Evolutionary conservation across 2,329 filamentous ascomycete genomes (phyloP).

Genomic region (Juglanconis sp.): DNA sequence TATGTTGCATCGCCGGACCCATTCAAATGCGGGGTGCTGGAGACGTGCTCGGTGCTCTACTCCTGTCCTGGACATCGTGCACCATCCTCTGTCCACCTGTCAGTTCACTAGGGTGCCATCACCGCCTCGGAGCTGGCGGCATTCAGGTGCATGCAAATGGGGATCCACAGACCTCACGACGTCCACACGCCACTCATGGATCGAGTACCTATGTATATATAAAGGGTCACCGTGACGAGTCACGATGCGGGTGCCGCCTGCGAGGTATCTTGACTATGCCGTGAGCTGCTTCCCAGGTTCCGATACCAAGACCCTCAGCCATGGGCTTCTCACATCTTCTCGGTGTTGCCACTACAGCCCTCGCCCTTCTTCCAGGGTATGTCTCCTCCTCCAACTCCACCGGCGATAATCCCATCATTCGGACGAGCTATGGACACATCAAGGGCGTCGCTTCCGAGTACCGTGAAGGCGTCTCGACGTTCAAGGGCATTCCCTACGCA

Average conservation of each 20-base stretch:
- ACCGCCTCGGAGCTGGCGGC: neutral
- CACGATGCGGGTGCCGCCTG: too few relatives aligned
- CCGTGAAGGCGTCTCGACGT: neutral
- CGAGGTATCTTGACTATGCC: too few relatives aligned
- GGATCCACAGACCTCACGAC: too few relatives aligned
- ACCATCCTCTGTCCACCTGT: neutral
- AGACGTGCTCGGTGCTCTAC: neutral
- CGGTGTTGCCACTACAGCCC: neutral
- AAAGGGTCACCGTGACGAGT: too few relatives aligned
- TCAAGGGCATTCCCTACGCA: conserved; percentile 63
- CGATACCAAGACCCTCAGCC: neutral
- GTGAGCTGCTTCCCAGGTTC: neutral
- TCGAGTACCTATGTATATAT: neutral
- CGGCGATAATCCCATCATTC: neutral
- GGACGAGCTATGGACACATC: conserved; percentile 2
- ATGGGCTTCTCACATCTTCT: neutral
- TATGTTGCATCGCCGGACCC: neutral
- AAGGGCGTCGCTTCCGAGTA: neutral
- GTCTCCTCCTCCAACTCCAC: neutral
- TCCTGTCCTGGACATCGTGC: neutral
- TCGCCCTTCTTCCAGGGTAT: neutral
- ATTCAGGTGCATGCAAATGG: neutral
- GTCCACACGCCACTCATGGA: too few relatives aligned
- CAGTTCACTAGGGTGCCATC: neutral
- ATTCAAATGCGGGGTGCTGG: neutral